phyloP scores from a whole-genome alignment of 2,329 filamentous ascomycete genomes.

The Ophiosphaerella korrae region DNA sequence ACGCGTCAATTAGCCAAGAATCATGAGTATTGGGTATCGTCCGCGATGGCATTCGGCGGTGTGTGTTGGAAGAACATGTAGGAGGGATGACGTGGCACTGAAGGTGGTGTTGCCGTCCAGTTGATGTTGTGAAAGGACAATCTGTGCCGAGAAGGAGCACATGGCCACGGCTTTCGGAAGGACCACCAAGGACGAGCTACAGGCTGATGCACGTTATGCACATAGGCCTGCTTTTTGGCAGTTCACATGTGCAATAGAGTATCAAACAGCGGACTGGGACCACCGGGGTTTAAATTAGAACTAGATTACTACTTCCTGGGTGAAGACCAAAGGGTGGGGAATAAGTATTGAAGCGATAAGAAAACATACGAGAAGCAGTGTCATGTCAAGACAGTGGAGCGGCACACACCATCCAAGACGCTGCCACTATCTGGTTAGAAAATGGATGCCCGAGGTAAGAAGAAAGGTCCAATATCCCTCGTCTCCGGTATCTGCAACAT shows the following conservation, averaged over 20 bases:
- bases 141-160: not conserved
- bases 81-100: not conserved
- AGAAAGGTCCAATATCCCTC: constrained; percentile 35
- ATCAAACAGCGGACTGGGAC: constrained; percentile 10
- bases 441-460: constrained; percentile 35
- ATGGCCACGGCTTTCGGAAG: not conserved
- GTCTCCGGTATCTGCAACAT: constrained; percentile 33
- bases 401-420: constrained; percentile 25
- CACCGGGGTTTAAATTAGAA: constrained; percentile 45
- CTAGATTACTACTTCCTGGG: constrained; percentile 49
- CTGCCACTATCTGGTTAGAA: constrained; percentile 32
- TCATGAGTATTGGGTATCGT: too few species aligned
- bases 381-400: constrained; percentile 39
- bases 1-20: too few species aligned
- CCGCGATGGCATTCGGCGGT: too few species aligned
- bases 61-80: not conserved
- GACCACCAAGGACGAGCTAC: too few species aligned
- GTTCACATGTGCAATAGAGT: too few species aligned
- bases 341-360: constrained; percentile 49
- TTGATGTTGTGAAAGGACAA: not conserved
- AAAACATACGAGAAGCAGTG: constrained; percentile 48
- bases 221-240: too few species aligned
- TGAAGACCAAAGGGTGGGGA: constrained; percentile 46
- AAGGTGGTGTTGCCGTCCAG: not conserved
- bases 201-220: too few species aligned